Evolutionary conservation across 2,329 filamentous ascomycete genomes (phyloP), one percentile per base, ranked within the genome.

Genomic region (Claviceps cyperi): DNA sequence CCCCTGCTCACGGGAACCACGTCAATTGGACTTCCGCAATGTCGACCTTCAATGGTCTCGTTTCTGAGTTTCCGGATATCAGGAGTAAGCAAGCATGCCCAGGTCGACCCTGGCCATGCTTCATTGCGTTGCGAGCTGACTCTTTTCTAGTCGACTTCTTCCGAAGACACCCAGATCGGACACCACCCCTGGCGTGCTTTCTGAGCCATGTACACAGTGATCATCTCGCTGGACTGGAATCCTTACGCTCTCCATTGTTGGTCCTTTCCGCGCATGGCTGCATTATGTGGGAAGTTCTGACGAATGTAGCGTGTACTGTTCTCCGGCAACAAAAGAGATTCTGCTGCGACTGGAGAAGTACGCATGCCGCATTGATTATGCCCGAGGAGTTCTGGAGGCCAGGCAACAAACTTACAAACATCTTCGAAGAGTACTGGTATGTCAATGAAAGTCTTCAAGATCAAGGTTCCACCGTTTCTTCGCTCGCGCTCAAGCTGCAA

Each of bases 141-240:
- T 19, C 8, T 4, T 39, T 37, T 45, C 17, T n/a, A 86, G 83
- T 96, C 55, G 90, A 96, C 66, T 88, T 82, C 68, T 96, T 96
- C 59, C 78, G 86, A 22, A 69, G 67, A 15, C 71, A 73, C 45
- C 67, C 71, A 4, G 69, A 70, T 5, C 66, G 66, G 15, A 74
- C 67, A 15, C 75, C 84, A 4, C 85, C 88, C 0, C 66, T 92
- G 50, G 89, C 86, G 15, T 92, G 84, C 63, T 95, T 97, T 61
- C 73, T 97, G 24, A 94, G 86, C 64, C 91, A 97, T 75, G 81
- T 94, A 2, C 91, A 96, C 62, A 94, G 84, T 55, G 90, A 96
- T 59, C 91, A 96, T 65, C 75, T 96, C 1, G 75, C 76, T 37
- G 90, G 91, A 0, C 74, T 96, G 1, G 88, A 94, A 57, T 78